Conservation (phyloP, 2,329 filamentous ascomycete species). For the Pestalotiopsis sp. region DNA sequence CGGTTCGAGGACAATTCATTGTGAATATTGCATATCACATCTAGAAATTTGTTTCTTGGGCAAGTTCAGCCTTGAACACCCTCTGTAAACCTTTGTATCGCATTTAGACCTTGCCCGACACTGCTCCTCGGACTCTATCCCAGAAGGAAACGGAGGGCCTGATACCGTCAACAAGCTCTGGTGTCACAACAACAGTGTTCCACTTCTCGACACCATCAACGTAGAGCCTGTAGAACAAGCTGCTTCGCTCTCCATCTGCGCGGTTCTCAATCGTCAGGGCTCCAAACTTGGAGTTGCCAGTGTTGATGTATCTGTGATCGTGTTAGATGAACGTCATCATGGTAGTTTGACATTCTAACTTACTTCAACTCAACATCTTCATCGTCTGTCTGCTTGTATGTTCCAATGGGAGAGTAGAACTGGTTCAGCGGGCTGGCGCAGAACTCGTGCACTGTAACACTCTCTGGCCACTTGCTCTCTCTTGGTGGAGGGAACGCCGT, state of each 20-base stretch:
- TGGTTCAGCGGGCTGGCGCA: constrained; percentile 89
- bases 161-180: constrained; percentile 37
- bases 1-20: neutral
- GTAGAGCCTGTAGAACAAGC: constrained; percentile 79
- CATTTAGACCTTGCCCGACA: constrained; percentile 5
- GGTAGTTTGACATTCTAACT: constrained; percentile 35
- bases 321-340: constrained; percentile 22
- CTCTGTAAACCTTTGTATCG: neutral
- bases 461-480: constrained; percentile 63
- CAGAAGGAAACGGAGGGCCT: constrained; percentile 46
- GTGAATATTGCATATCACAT: neutral
- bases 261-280: constrained; percentile 76
- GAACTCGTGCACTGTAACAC: constrained; percentile 81
- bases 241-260: constrained; percentile 66
- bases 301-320: constrained; percentile 69
- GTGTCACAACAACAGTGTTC: constrained; percentile 61
- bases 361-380: constrained; percentile 86
- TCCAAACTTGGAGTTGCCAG: constrained; percentile 88
- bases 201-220: constrained; percentile 81
- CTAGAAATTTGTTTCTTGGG: neutral
- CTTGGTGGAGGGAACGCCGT: constrained; percentile 73
- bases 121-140: constrained; percentile 40
- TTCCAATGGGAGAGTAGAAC: constrained; percentile 86
- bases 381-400: constrained; percentile 79
- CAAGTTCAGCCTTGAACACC: neutral